Base-by-base conservation (phyloP, 805 yeast species). In the Groenewaldozyma tartarivorans region DNA sequence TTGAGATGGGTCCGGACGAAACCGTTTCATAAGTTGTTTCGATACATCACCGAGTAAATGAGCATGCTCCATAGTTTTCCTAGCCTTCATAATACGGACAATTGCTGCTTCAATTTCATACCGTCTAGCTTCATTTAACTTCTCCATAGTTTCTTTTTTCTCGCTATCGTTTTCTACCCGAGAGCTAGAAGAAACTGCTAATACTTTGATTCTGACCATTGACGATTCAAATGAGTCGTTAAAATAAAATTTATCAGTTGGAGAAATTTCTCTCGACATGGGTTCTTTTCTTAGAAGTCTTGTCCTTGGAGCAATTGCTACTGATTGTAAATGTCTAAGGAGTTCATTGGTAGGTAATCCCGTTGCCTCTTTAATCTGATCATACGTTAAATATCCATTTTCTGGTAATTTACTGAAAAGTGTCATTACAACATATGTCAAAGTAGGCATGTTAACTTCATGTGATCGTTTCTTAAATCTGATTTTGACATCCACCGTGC, bases 21-120 rank as follows among this genome's bases (percentile, higher is more conserved):
- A 88, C 45, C 92, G 64, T 31, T 67, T 64, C 18, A 67, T 58
- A 36, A 86, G 63, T 46, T 75, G 81, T 38, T 71, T 69, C 18
- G 79, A 68, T 3, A 78, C 74, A 50, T 79, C 87, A 26, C 69
- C 72, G n/a, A 83, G 64, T 40, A 87, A 65, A 31, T 79, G 79
- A 49, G 75, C 77, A 55, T 82, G 90, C 20, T 58, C 65, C 41
- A 80, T 50, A 1, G 68, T 60, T 49, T 77, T 79, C 26, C 87
- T 65, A 1, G 84, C 45, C 61, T 87, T 87, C 90, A 87, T 79
- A n/a, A 80, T 75, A 39, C 96, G 69, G 4, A 87, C 94, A 42
- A 87, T 72, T 0, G 94, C 92, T 1, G 96, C 95, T 55, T 84
- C 92, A 2, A 81, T 66, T 52, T 79, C 83, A 41, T 70, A 68